Base-by-base conservation (phyloP, 176 grass and related monocot species). In the Pharus latifolius region DNA sequence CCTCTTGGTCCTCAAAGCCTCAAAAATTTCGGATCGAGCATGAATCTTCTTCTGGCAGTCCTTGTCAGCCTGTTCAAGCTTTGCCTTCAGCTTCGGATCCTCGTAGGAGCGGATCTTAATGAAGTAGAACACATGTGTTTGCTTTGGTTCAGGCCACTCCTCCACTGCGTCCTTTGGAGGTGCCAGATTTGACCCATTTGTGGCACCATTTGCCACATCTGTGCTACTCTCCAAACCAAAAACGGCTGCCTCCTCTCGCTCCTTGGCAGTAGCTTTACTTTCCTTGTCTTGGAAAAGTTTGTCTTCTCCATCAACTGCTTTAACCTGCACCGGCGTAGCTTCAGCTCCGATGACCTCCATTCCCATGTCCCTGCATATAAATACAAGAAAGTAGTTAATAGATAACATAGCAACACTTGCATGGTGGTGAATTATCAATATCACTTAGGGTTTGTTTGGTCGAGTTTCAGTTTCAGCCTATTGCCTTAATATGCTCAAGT, bases 61-160 rank as follows among this genome's bases (percentile, higher is more conserved):
- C 74, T 91, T 99, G 17, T 93, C 87, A 60, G 88, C 73, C 65
- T 70, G 82, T 38, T 99, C 95, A 3, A 99, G 67, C 85, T 94
- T 99, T 46, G 71, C 66, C 73, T 77, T 91, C 61, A 94, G 77
- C 73, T 94, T 91, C 57, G 95, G 87, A 70, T 99, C 95, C 58
- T 99, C 95, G 23, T 78, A 67, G 18, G 84, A 80, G 72, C 95
- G 88, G 68, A 83, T 27, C 65, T 80, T 99, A 56, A 79, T 41
- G 16, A 99, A 85, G 82, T 80, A 99, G 49, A 86, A 99, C 7
- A 40, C 47, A 56, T 94, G 25, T 49, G 73, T 83, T 79, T 94
- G 75, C 74, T 85, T 85, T 49, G 87, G 78, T 63, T 82, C 75
- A 63, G 86, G 87, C 95, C 95, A 99, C 43, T 99, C 90, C n/a